These are phyloP conservation scores for Brassica nigra DNA, from an alignment of 345 rosid genomes.

Conservation along the genomic window DNA sequence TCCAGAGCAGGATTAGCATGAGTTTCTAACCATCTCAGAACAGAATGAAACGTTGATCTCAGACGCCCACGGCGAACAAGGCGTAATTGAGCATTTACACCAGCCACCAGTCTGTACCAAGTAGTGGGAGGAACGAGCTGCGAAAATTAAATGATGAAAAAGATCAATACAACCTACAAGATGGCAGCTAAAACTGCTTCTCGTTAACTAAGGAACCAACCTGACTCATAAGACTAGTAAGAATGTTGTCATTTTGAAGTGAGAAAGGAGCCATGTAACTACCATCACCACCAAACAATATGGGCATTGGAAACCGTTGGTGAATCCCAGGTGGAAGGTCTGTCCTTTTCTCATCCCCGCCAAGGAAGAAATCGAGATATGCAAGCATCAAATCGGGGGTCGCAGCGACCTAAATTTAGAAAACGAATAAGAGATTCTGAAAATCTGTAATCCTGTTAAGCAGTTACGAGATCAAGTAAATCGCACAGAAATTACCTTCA, in stretches of 20 bases:
- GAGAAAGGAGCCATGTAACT: constrained; percentile 97
- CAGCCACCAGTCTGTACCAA: constrained; percentile 94
- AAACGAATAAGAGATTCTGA: constrained; percentile 14
- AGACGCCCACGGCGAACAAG: constrained; percentile 84
- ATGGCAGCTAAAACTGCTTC: constrained; percentile 21
- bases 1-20: constrained; percentile 88
- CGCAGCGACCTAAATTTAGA: constrained; percentile 77
- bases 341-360: constrained; percentile 94
- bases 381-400: constrained; percentile 95
- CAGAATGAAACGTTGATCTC: constrained; percentile 63
- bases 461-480: constrained; percentile 9
- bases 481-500: constrained; percentile 63
- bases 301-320: constrained; percentile 79
- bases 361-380: constrained; percentile 95
- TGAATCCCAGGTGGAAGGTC: constrained; percentile 84
- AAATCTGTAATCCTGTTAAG: constrained; percentile 4
- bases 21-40: constrained; percentile 85
- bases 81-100: constrained; percentile 93
- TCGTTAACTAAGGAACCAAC: constrained; percentile 43
- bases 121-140: constrained; percentile 86
- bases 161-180: constrained; percentile 31
- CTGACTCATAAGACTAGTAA: constrained; percentile 90
- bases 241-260: constrained; percentile 88
- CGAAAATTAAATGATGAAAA: constrained; percentile 26
- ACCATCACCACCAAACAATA: constrained; percentile 96